Evolutionary conservation across 2,329 filamentous ascomycete species (phyloP), one percentile per base, ranked within the genome.

Genomic region (Sporothrix dimorphospora): DNA sequence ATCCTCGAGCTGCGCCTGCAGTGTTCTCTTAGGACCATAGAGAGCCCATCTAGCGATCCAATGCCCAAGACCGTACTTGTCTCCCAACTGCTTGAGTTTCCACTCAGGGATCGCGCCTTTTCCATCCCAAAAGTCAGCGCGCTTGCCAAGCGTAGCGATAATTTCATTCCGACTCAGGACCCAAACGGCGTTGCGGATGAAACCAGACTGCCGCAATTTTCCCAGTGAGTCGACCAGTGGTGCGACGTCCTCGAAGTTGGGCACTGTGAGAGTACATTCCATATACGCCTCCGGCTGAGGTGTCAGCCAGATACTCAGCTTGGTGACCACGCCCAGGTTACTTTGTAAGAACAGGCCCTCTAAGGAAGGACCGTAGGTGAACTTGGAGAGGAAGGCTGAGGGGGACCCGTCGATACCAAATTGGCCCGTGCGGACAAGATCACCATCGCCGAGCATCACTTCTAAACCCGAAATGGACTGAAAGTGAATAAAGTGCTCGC

Each of bases 391-490:
- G 38, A 65, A 65, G 8, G 59, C 57, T 11, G 59, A 42, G 7
- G 59, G 59, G 11, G 59, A 65, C n/a, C 40, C 40, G 4, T 65
- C 59, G 38, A 65, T 65, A 12, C 59, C 59, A 16, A 65, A 65
- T 21, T 65, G 59, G 38, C 59, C 59, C 9, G 59, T 79, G 5
- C 77, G 76, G 3, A 79, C 72, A 4, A 79, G 40, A 24, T 79
- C 77, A 30, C 78, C 77, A 53, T 77, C 75, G 12, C 76, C 74
- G 5, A 79, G 75, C 74, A 78, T 74, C 47, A 78, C 79, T 73
- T 82, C 81, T 0, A 82, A 66, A 2, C 81, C 81, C 3, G 77
- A 77, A 45, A 81, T 81, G 65, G 80, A 77, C 67, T 81, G 79
- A 66, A 81, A 79, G 68, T 82, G 80, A 3, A 75, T 77, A n/a